phyloP scores from a whole-genome alignment of 805 yeast genomes.

The Candida taoyuanica region DNA sequence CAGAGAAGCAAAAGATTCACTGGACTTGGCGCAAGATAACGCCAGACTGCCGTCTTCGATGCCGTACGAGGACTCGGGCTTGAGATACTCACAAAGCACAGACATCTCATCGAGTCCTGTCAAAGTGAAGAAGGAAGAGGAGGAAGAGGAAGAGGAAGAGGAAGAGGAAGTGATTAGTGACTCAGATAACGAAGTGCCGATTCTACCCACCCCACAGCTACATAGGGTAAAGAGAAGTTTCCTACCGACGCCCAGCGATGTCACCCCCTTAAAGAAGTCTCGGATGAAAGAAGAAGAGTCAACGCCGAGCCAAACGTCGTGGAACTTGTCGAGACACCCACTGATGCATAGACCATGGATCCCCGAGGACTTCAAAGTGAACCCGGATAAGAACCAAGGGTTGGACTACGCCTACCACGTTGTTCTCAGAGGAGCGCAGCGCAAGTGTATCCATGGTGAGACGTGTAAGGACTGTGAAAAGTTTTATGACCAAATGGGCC shows the following conservation, averaged over 20 bases:
- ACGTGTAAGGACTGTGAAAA: slow-evolving; percentile 31
- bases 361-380: slow-evolving; percentile 35
- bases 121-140: slow-evolving; percentile 11
- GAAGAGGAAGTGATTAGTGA: slow-evolving; percentile 1
- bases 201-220: no score
- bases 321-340: slow-evolving; percentile 17
- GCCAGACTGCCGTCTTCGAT: slow-evolving; percentile 15
- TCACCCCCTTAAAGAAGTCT: slow-evolving; percentile 17
- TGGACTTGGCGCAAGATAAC: slow-evolving; percentile 14
- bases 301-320: background rate
- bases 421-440: slow-evolving; percentile 30
- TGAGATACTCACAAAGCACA: slow-evolving; percentile 2
- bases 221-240: slow-evolving; percentile 9
- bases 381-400: slow-evolving; percentile 29
- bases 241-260: slow-evolving; percentile 5
- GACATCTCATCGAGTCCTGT: slow-evolving; percentile 6
- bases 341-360: slow-evolving; percentile 31
- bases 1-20: slow-evolving; percentile 4
- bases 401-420: slow-evolving; percentile 30
- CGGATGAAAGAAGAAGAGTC: slow-evolving; percentile 3
- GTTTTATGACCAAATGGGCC: slow-evolving; percentile 31
- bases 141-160: slow-evolving; percentile 6
- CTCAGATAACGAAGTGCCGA: no score
- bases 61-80: slow-evolving; percentile 6
- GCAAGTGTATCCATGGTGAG: slow-evolving; percentile 32